Conservation (phyloP, 176 grass and related monocot species). For the Triticum turgidum region DNA sequence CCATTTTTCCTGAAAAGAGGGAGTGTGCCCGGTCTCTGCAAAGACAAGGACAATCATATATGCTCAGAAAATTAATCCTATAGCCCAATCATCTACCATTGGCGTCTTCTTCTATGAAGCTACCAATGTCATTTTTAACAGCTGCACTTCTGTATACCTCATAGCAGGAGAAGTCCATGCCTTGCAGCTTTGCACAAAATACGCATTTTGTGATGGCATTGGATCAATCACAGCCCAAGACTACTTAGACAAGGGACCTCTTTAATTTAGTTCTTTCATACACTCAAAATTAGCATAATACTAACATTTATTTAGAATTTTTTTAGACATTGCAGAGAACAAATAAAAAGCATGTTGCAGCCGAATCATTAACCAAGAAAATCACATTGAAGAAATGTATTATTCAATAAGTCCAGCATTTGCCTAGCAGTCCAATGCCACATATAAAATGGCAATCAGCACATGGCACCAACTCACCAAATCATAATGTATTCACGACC, state of each 20-base stretch:
- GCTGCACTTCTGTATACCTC: not conserved
- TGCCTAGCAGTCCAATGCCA: not conserved
- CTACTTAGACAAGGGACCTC: no score
- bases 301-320: no score
- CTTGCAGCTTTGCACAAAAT: not conserved
- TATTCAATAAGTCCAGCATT: not conserved
- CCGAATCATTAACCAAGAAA: not conserved
- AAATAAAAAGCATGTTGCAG: not conserved
- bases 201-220: not conserved
- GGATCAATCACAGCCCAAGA: not conserved
- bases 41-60: not conserved
- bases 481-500: not conserved
- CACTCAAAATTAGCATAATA: not conserved
- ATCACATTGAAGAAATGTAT: not conserved
- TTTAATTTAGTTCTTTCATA: not conserved
- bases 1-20: not conserved
- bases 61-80: not conserved
- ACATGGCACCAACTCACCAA: constrained; percentile 27
- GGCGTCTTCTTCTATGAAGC: not conserved
- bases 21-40: not conserved
- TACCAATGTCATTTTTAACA: not conserved
- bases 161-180: not conserved
- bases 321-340: not conserved
- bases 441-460: not conserved
- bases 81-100: not conserved